Percentiles rank a stretch among this genome's conserved stretches.
Conservation (phyloP, 495 filamentous ascomycete species). For the Melanomma pulvis-pyrius region DNA sequence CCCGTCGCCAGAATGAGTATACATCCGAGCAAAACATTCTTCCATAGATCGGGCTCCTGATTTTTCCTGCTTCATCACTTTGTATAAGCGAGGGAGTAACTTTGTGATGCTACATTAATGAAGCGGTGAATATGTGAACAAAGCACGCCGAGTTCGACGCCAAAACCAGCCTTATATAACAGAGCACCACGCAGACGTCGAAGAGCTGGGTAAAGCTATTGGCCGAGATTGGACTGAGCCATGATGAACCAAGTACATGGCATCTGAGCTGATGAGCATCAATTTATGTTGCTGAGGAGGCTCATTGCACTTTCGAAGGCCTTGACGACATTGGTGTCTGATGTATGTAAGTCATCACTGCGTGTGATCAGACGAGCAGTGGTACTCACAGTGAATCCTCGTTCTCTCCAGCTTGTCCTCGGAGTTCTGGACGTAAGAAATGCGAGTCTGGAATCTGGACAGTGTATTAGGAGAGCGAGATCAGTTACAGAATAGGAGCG, state of each 20-base stretch:
- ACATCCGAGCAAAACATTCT: too few species aligned
- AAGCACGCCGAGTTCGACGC: too few species aligned
- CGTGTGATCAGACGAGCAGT: not conserved
- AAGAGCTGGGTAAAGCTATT: too few species aligned
- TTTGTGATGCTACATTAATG: too few species aligned
- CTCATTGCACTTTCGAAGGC: conserved; percentile 80
- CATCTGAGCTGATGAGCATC: conserved; percentile 17
- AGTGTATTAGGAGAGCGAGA: not conserved
- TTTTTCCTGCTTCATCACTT: too few species aligned
- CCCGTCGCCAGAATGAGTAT: too few species aligned
- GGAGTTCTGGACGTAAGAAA: conserved; percentile 69
- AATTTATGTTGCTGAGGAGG: conserved; percentile 53
- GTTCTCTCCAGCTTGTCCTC: conserved; percentile 70
- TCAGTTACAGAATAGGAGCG: not conserved
- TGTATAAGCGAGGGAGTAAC: too few species aligned
- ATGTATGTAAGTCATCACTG: conserved; percentile 18
- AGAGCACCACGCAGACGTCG: too few species aligned
- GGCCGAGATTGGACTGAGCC: too few species aligned
- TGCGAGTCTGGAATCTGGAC: conserved; percentile 71
- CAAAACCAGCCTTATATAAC: too few species aligned
- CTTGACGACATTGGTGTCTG: conserved; percentile 74
- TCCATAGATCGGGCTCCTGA: too few species aligned
- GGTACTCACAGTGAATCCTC: conserved; percentile 69
- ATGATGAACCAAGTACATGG: conserved; percentile 9
- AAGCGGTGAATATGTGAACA: too few species aligned